Conservation (phyloP, 2,329 filamentous ascomycete genomes). For the Davidsoniella eucalypti region DNA sequence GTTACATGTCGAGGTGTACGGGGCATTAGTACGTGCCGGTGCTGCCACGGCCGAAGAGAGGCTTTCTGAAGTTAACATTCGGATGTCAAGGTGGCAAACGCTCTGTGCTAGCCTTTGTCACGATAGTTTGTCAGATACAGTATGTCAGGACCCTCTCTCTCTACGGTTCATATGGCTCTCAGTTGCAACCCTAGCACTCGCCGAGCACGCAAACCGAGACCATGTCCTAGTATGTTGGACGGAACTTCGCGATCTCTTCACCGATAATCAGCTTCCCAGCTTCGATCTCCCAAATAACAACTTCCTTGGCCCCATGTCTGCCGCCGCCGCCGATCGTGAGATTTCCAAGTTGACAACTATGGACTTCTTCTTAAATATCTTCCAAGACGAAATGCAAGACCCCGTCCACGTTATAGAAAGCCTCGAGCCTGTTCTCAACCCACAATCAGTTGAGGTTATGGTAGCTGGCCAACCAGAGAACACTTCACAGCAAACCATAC, state of each 20-base stretch:
- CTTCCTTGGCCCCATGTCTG: slow-evolving; percentile 74
- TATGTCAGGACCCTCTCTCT: slow-evolving; percentile 23
- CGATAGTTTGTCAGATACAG: background rate
- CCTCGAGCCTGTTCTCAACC: slow-evolving; percentile 79
- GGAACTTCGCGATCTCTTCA: slow-evolving; percentile 36
- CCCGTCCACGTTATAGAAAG: slow-evolving; percentile 78
- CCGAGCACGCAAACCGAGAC: slow-evolving; percentile 36
- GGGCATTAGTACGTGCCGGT: slow-evolving; percentile 17
- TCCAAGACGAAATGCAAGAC: slow-evolving; percentile 66
- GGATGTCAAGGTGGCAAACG: slow-evolving; percentile 7
- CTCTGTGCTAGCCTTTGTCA: slow-evolving; percentile 8
- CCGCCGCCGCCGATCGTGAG: slow-evolving; percentile 71
- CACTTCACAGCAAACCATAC: slow-evolving; percentile 16
- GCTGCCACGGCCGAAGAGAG: slow-evolving; percentile 5
- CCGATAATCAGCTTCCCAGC: slow-evolving; percentile 23
- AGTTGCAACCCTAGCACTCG: slow-evolving; percentile 35
- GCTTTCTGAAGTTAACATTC: slow-evolving; percentile 4
- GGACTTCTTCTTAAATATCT: slow-evolving; percentile 87
- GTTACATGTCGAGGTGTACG: slow-evolving; percentile 43
- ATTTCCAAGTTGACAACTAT: slow-evolving; percentile 86
- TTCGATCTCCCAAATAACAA: slow-evolving; percentile 67
- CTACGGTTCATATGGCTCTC: slow-evolving; percentile 42
- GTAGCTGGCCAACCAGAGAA: background rate
- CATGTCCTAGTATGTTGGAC: slow-evolving; percentile 43
- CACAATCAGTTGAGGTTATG: slow-evolving; percentile 33